Conservation (phyloP, 305 asterid species). For the Solanum hybrid region DNA sequence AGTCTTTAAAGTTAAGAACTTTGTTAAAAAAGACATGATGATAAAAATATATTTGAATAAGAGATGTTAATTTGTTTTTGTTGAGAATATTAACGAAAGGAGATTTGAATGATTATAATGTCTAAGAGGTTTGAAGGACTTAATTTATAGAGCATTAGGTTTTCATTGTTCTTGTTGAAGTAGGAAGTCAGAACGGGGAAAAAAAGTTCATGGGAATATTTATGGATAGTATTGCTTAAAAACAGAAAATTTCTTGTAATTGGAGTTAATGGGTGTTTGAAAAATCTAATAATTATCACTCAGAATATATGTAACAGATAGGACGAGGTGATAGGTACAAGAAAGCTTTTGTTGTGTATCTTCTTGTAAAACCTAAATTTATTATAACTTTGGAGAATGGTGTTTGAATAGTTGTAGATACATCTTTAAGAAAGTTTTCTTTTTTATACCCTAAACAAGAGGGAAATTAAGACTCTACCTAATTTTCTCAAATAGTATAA, state of each 20-base stretch:
- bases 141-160: no score
- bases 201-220: neutral
- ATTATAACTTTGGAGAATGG: neutral
- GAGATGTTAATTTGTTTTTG: no score
- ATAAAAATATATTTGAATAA: no score
- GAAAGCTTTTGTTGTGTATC: neutral
- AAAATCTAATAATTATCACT: neutral
- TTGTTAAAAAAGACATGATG: no score
- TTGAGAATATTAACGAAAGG: no score
- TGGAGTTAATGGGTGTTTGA: neutral
- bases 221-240: neutral
- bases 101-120: no score
- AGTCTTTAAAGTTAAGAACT: no score
- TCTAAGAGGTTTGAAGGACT: no score
- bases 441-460: neutral
- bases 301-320: neutral
- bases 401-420: neutral
- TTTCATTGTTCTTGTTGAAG: no score
- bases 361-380: neutral
- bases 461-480: no score
- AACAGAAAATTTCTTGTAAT: neutral
- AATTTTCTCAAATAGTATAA: no score
- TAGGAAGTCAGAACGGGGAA: no score
- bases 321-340: neutral
- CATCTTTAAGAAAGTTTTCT: neutral